A percentile compares a stretch with the other conserved stretches of the same genome.
Conservation (phyloP, 305 asterid genomes). For the Stenogyne calaminthoides region DNA sequence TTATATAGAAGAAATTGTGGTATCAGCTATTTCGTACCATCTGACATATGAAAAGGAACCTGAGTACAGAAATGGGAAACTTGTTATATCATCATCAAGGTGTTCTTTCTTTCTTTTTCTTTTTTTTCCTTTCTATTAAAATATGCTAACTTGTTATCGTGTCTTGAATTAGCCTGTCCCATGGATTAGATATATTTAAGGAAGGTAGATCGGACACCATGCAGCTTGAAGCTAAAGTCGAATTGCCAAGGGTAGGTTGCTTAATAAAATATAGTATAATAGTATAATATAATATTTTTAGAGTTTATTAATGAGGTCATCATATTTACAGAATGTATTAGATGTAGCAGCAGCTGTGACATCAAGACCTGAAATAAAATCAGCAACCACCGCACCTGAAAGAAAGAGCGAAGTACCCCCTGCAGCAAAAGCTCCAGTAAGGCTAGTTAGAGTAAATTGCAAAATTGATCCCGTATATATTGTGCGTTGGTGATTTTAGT, state of each 20-base stretch:
- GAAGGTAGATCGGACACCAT: constrained; percentile 57
- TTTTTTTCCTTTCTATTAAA: not conserved
- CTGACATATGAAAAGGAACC: constrained; percentile 61
- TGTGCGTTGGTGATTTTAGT: too few species aligned
- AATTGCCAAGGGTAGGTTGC: constrained; percentile 51
- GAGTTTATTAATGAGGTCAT: constrained; percentile 8
- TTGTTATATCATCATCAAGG: constrained; percentile 77
- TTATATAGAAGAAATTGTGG: constrained; percentile 80
- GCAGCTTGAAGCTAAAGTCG: constrained; percentile 59
- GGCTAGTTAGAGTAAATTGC: constrained; percentile 21
- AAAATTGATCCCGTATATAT: too few species aligned
- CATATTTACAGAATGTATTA: constrained; percentile 31
- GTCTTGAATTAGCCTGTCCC: constrained; percentile 59
- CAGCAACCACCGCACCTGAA: constrained; percentile 38
- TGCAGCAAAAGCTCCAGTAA: constrained; percentile 57
- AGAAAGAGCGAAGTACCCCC: constrained; percentile 49
- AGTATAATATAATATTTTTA: not conserved
- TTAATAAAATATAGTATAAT: not conserved
- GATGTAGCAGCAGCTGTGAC: constrained; percentile 44
- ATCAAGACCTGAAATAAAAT: constrained; percentile 45
- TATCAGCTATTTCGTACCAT: constrained; percentile 80
- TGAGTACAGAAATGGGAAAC: constrained; percentile 79
- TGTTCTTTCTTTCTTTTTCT: constrained; percentile 8
- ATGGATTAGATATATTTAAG: constrained; percentile 69
- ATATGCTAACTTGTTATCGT: constrained; percentile 38